These are phyloP conservation scores for Dichotomopilus funicola DNA, from an alignment of 2,329 filamentous ascomycete species.

Conservation along the genomic window DNA sequence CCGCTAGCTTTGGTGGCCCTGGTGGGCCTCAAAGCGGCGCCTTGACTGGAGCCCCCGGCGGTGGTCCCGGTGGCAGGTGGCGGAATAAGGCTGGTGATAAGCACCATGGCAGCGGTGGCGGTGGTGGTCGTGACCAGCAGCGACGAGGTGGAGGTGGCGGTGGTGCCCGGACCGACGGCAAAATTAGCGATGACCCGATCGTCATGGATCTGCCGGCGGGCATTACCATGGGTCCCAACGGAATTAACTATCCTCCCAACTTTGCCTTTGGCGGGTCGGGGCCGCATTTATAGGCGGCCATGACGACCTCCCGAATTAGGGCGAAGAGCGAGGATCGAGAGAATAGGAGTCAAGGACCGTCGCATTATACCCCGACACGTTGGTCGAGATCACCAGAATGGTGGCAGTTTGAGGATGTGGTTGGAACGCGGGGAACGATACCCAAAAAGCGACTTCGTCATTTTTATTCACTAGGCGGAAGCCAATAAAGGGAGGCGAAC, in stretches of 20 bases:
- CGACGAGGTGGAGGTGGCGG: conserved; percentile 9
- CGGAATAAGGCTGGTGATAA: conserved; percentile 22
- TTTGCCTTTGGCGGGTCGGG: conserved; percentile 30
- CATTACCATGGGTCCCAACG: conserved; percentile 39
- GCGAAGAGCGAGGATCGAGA: background rate
- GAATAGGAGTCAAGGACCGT: too few relatives aligned
- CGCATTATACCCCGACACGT: too few relatives aligned
- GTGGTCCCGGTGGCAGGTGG: conserved; percentile 12
- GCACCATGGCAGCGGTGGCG: conserved; percentile 17
- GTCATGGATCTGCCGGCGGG: conserved; percentile 38
- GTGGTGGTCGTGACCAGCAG: conserved; percentile 19
- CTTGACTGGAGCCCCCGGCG: conserved; percentile 13
- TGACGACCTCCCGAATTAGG: background rate
- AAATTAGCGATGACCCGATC: conserved; percentile 25
- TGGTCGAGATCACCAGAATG: too few relatives aligned
- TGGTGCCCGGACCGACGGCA: conserved; percentile 21
- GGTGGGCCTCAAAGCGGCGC: conserved; percentile 10
- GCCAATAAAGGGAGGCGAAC: too few relatives aligned
- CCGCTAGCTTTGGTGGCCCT: conserved; percentile 14
- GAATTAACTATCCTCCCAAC: conserved; percentile 44
- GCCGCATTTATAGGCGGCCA: conserved; percentile 3
- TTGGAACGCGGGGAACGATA: too few relatives aligned
- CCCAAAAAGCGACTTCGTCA: too few relatives aligned
- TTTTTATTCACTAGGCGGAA: too few relatives aligned
- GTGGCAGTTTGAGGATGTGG: too few relatives aligned